Conservation (phyloP, 2,329 filamentous ascomycete species). For the Leptodontidium sp. region DNA sequence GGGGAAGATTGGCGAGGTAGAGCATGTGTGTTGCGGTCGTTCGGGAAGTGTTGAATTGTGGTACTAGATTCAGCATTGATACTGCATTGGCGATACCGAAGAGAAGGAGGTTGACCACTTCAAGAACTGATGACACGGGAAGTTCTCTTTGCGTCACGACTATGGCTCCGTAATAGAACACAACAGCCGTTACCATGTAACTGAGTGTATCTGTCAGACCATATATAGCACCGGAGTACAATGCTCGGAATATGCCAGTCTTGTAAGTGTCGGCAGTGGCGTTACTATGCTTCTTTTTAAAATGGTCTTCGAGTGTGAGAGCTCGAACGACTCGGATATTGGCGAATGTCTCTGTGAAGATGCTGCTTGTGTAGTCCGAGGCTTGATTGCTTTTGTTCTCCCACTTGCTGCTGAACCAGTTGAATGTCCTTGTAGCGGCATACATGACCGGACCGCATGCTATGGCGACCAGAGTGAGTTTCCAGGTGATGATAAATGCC, state of each 20-base stretch:
- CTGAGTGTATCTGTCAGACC: constrained; percentile 79
- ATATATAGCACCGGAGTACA: constrained; percentile 74
- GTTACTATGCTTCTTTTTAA: constrained; percentile 67
- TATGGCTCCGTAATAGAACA: constrained; percentile 83
- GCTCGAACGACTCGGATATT: constrained; percentile 82
- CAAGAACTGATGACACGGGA: constrained; percentile 67
- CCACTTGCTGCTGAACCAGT: constrained; percentile 73
- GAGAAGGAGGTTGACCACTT: constrained; percentile 83
- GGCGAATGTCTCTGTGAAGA: constrained; percentile 78
- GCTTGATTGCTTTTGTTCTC: constrained; percentile 73
- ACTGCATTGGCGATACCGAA: constrained; percentile 80
- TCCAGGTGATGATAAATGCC: constrained; percentile 80
- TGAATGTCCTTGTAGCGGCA: constrained; percentile 69
- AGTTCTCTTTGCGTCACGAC: constrained; percentile 62
- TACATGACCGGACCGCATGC: constrained; percentile 73
- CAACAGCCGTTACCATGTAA: constrained; percentile 76
- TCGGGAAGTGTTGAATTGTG: constrained; percentile 79
- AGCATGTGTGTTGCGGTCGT: constrained; percentile 78
- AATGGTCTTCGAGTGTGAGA: constrained; percentile 76
- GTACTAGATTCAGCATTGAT: constrained; percentile 75
- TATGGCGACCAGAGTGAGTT: constrained; percentile 79
- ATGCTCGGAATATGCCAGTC: constrained; percentile 71
- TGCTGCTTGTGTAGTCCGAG: constrained; percentile 63
- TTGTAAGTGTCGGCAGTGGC: constrained; percentile 61
- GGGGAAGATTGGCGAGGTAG: constrained; percentile 69